Evolutionary conservation across 768 basidiomycete species (phyloP).

Genomic region (Gautieria morchelliformis): DNA sequence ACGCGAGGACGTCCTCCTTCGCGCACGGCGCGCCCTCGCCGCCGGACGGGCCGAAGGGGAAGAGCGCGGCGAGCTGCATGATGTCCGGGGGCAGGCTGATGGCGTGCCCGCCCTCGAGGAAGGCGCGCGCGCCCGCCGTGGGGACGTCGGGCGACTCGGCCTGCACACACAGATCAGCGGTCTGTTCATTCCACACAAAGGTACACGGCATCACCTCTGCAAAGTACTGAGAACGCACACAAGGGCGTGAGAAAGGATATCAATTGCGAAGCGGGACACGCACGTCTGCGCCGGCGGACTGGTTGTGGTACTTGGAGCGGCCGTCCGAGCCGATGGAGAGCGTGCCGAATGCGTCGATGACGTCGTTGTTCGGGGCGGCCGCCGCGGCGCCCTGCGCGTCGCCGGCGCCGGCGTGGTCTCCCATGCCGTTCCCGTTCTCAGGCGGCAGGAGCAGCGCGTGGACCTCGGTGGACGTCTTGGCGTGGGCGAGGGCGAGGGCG

Average conservation of each 20-base stretch:
- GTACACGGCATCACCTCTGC: background rate
- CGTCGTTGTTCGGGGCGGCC: conserved; percentile 51
- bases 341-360: conserved; percentile 74
- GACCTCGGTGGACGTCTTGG: conserved; percentile 3
- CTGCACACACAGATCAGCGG: too few relatives aligned
- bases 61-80: conserved; percentile 3
- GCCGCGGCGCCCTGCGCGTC: too few relatives aligned
- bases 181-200: background rate
- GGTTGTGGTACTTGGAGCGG: conserved; percentile 47
- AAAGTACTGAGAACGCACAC: background rate
- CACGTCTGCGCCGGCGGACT: conserved; percentile 7
- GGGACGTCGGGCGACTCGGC: conserved; percentile 7
- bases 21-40: background rate
- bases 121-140: background rate
- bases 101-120: background rate
- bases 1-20: background rate
- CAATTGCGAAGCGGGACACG: background rate
- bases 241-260: background rate
- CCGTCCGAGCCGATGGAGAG: conserved; percentile 66
- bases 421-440: background rate
- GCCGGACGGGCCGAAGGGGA: conserved; percentile 6
- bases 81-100: background rate
- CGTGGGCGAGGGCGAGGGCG: conserved; percentile 3
- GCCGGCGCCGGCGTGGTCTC: too few relatives aligned
- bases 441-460: background rate